A percentile compares a stretch with the other conserved stretches of the same genome.
Evolutionary conservation across 495 filamentous ascomycete genomes (phyloP).

Genomic region (Penicillium antarcticum): DNA sequence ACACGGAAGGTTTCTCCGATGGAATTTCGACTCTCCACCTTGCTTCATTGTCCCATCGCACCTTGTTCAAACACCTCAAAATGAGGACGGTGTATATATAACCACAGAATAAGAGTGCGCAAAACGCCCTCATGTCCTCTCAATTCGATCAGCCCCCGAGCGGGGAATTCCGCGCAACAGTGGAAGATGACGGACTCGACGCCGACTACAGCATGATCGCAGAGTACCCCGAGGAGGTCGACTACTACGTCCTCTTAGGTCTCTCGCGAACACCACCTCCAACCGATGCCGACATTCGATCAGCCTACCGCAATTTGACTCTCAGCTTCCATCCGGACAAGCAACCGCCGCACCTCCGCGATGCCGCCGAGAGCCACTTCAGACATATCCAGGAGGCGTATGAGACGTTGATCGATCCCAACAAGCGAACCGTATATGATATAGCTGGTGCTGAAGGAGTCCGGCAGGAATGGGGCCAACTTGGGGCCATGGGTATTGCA

Average conservation of each 20-base stretch:
- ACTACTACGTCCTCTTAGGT: constrained; percentile 53
- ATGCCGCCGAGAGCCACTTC: constrained; percentile 48
- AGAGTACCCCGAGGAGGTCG: constrained; percentile 31
- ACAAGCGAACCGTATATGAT: constrained; percentile 56
- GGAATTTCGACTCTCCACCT: constrained; percentile 7
- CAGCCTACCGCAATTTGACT: constrained; percentile 49
- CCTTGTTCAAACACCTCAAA: background rate
- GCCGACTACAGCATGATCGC: constrained; percentile 18
- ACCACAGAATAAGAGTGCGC: background rate
- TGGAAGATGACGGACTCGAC: constrained; percentile 24
- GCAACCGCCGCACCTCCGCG: constrained; percentile 46
- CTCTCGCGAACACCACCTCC: constrained; percentile 43
- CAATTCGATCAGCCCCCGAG: constrained; percentile 10
- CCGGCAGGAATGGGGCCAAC: constrained; percentile 36
- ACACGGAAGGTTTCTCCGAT: constrained; percentile 23
- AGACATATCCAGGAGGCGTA: constrained; percentile 50
- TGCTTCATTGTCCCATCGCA: constrained; percentile 4
- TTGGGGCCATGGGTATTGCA: constrained; percentile 31
- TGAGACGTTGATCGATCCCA: constrained; percentile 52
- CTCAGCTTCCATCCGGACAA: constrained; percentile 60
- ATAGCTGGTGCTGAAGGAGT: constrained; percentile 44
- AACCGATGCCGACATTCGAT: constrained; percentile 47
- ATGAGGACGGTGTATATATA: background rate
- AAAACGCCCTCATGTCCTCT: constrained; percentile 12
- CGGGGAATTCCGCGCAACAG: constrained; percentile 14